Conservation (phyloP, 179 eudicot genomes). For the Silene coronaria region DNA sequence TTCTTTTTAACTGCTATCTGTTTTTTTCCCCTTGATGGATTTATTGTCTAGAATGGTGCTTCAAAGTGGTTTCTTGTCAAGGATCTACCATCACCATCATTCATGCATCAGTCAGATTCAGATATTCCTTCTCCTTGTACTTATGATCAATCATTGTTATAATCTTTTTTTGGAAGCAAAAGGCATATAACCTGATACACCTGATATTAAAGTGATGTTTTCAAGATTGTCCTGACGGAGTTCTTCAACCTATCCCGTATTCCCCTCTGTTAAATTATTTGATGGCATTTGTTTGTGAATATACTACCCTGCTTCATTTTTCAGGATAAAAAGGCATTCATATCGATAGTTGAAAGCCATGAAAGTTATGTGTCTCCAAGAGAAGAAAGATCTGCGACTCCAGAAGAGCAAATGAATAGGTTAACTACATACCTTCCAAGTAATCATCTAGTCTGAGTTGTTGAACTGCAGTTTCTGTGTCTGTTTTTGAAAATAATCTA, state of each 20-base stretch:
- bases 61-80: background rate
- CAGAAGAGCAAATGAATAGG: conserved; percentile 32
- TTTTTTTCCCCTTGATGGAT: background rate
- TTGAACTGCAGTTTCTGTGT: conserved; percentile 7
- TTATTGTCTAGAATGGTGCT: conserved; percentile 1
- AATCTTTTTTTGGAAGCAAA: background rate
- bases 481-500: background rate
- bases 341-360: conserved; percentile 29
- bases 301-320: conserved; percentile 13
- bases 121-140: background rate
- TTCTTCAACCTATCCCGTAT: background rate
- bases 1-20: background rate
- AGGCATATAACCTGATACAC: background rate
- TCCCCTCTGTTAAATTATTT: background rate
- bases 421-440: conserved; percentile 14
- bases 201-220: conserved; percentile 11
- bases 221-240: conserved; percentile 2
- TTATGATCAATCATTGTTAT: background rate
- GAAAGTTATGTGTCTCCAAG: conserved; percentile 16
- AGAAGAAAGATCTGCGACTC: background rate
- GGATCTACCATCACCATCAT: conserved; percentile 5
- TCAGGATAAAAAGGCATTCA: conserved; percentile 41
- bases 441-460: conserved; percentile 12
- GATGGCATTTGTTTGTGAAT: conserved; percentile 10
- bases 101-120: conserved; percentile 7